Conservation (phyloP, 805 yeast species). For the Wickerhamiella azyma region DNA sequence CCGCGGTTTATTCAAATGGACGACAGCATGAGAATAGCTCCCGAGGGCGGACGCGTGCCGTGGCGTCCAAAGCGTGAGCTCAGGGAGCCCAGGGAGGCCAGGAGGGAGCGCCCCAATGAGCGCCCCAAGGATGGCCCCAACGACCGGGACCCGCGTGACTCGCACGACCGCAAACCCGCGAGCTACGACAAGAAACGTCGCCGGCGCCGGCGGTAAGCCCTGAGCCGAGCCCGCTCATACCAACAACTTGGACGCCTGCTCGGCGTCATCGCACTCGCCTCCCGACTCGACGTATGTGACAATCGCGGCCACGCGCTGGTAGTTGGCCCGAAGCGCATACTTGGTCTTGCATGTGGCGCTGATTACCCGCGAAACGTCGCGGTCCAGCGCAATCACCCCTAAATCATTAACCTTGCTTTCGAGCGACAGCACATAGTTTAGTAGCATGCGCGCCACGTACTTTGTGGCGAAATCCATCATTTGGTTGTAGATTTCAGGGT, state of each 20-base stretch:
- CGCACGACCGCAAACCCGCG: neutral
- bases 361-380: constrained; percentile 63
- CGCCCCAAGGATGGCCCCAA: neutral
- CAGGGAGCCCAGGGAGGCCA: neutral
- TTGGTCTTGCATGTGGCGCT: constrained; percentile 50
- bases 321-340: constrained; percentile 63
- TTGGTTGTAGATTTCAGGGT: constrained; percentile 37
- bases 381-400: constrained; percentile 73
- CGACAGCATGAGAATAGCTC: constrained; percentile 27
- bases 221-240: neutral
- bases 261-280: constrained; percentile 25
- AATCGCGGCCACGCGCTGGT: constrained; percentile 70
- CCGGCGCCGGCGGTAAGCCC: neutral
- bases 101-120: neutral
- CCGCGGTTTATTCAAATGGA: constrained; percentile 45
- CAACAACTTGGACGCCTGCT: neutral
- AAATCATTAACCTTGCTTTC: constrained; percentile 61
- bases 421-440: constrained; percentile 52
- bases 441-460: constrained; percentile 43
- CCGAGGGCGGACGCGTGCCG: constrained; percentile 13
- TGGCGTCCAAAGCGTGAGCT: neutral
- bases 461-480: constrained; percentile 40
- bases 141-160: neutral
- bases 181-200: neutral
- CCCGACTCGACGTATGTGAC: constrained; percentile 73